Evolutionary conservation across 2,329 filamentous ascomycete genomes (phyloP), one percentile per base, ranked within the genome.

Genomic region (Sclerotinia subarctica): DNA sequence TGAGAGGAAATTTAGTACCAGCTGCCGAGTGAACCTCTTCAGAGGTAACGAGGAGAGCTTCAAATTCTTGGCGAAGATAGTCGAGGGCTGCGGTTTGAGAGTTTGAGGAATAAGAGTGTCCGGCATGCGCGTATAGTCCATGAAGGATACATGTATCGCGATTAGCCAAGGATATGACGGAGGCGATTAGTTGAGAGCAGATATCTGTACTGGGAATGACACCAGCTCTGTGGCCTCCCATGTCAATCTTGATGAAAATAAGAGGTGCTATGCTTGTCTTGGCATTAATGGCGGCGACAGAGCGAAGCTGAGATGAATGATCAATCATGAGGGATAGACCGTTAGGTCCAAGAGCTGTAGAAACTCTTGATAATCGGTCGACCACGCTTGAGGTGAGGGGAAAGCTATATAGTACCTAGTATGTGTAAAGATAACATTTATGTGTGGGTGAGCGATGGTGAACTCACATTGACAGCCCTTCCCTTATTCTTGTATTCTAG

Each of bases 181-280:
- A 74, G 44, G 78, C 72, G 51, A 90, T 80, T 1, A 90, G 77
- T 0, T 77, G 73, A 1, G 77, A 74, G 69, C 86, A 83, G 2
- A 78, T 78, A 0, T 78, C 72, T 0, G 85, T 85, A 8, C 79
- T 76, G 0, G 86, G 83, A 1, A 81, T 74, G 0, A 93, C 82
- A 26, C 92, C 92, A 0, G 91, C 90, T 21, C 92, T 88, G 74
- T 87, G 83, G 72, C 87, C 87, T 15, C 90, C 90, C 63, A 90
- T 88, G 76, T 94, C 90, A 51, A 94, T 85, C 74, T 94, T 94
- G 74, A 94, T 80, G 74, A 88, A 91, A 19, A 91, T 80, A 0
- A 81, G 82, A 3, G 88, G 84, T 1, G 79, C 77, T 58, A 80
- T 78, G 21, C 82, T 84, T 1, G 81, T 80, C 1, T 79, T 73